Evolutionary conservation across 1,284 basidiomycete genomes (phyloP), one percentile per base, ranked within the genome.

Genomic region (Hymenochaete sp.): DNA sequence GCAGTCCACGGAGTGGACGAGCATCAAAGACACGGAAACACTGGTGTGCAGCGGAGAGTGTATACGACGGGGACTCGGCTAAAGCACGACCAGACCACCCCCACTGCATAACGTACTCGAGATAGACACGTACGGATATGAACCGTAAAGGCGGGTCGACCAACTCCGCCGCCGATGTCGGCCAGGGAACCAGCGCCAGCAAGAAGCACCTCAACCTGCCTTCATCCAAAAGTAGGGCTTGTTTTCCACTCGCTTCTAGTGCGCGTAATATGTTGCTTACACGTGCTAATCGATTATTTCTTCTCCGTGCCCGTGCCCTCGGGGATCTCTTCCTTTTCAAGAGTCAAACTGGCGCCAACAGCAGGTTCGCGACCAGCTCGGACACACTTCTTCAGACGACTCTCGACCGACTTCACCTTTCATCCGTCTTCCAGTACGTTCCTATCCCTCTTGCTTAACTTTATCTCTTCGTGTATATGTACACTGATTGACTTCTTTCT

Each of bases 301-400:
- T 32, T 4, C 25, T 19, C 18, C 21, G 11, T 14, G 14, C 21
- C 16, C 31, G 24, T 33, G 32, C n/a, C 14, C n/a, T 27, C 42
- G n/a, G n/a, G n/a, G n/a, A n/a, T n/a, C n/a, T n/a, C n/a, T n/a
- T n/a, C n/a, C n/a, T n/a, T n/a, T n/a, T n/a, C n/a, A n/a, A 49
- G 47, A 38, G 32, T 49, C 47, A 21, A 49, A 49, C 29, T 49
- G 47, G 47, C 44, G 47, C 33, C 47, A 49, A 29, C 47, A 49
- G 32, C 42, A 44, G 26, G 47, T 49, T 32, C 47, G 47, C 14
- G 47, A 41, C 33, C 47, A 49, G 31, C 47, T 49, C 19, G 47
- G 47, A 26, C 47, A 49, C 29, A 40, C 26, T 8, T 24, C 47
- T n/a, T 39, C 27, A 9, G 32, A 38, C 28, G 46, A 31, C 14